Evolutionary conservation across 73 alveolate genomes (phyloP), one percentile per base, ranked within the genome.

Genomic region (Paramecium biaurelia): DNA sequence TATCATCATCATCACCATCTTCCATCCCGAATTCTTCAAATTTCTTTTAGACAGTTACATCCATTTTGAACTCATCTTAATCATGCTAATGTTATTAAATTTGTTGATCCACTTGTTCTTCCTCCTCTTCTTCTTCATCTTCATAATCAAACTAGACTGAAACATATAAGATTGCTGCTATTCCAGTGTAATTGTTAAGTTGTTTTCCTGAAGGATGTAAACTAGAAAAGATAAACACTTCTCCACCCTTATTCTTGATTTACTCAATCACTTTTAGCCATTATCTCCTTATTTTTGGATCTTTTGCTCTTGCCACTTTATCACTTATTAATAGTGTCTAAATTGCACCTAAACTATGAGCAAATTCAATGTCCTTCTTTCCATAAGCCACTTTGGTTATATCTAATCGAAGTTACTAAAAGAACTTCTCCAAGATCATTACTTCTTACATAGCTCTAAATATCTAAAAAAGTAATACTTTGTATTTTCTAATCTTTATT

Each of bases 191-290:
- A 18, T 86, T 59, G 34, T 86, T 86, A 23, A 63, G 2, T 24
- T 86, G 49, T 38, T 86, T 76, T 28, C 93, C 93, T 12, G 88
- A 63, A 12, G 88, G 82, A 63, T 86, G 93, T 37, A 86, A 86
- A 67, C 93, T 86, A 67, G 93, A 86, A 14, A 86, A 86, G 15
- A 86, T 86, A 37, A 34, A 86, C 5, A 57, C 82, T 32, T 86
- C 93, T 9, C 82, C 85, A 41, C 93, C 93, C 76, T 59, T 86
- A 12, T 24, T 86, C 41, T 86, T 86, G 32, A 76, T 35, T 2
- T 86, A 72, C 20, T 86, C 93, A 1, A 86, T 86, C 5, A 86
- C 30, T 38, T 32, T 6, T 4, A 63, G 8, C 76, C 82, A 86
- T 63, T 67, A 23, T 59, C 49, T 86, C 42, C 93, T 72, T 35